These are phyloP conservation scores for Phialophora chinensis DNA, from an alignment of 2,329 filamentous ascomycete genomes.

Conservation along the genomic window DNA sequence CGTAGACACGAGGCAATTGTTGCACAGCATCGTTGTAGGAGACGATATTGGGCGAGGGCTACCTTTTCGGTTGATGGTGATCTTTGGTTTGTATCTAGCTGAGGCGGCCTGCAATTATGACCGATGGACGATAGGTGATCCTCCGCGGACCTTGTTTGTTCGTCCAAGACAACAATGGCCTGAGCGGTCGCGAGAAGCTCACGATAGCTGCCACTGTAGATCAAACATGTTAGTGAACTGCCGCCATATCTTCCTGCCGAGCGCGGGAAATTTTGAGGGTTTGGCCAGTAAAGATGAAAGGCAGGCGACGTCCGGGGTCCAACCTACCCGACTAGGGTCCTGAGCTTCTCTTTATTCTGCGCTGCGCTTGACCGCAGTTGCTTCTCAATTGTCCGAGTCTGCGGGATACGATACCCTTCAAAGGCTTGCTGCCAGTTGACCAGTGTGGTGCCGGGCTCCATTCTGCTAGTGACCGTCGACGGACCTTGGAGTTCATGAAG, in stretches of 20 bases:
- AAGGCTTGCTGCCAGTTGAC: slow-evolving; percentile 70
- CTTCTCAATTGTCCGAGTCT: slow-evolving; percentile 67
- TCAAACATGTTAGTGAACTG: slow-evolving; percentile 22
- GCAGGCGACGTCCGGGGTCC: not conserved
- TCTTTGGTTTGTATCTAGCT: slow-evolving; percentile 11
- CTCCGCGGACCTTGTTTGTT: slow-evolving; percentile 76
- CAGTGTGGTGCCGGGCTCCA: slow-evolving; percentile 27
- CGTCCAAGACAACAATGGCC: slow-evolving; percentile 88
- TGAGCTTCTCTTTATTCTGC: slow-evolving; percentile 69
- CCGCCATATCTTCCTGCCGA: not conserved
- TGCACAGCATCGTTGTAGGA: slow-evolving; percentile 63
- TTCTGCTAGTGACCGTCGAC: not conserved
- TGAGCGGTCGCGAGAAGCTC: slow-evolving; percentile 91
- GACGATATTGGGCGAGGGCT: slow-evolving; percentile 58
- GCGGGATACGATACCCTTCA: slow-evolving; percentile 64
- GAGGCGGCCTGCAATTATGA: slow-evolving; percentile 71
- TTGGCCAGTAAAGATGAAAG: slow-evolving; percentile 1
- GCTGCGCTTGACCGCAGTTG: slow-evolving; percentile 67
- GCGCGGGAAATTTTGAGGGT: slow-evolving; percentile 1
- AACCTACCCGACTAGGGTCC: slow-evolving; percentile 68
- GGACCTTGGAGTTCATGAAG: not conserved
- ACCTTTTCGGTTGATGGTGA: slow-evolving; percentile 22
- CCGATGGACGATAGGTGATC: slow-evolving; percentile 73
- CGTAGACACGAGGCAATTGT: slow-evolving; percentile 61
- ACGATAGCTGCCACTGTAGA: slow-evolving; percentile 71